Evolutionary conservation across 306 rosid genomes (phyloP).

Genomic region (Cucurbita maxima): DNA sequence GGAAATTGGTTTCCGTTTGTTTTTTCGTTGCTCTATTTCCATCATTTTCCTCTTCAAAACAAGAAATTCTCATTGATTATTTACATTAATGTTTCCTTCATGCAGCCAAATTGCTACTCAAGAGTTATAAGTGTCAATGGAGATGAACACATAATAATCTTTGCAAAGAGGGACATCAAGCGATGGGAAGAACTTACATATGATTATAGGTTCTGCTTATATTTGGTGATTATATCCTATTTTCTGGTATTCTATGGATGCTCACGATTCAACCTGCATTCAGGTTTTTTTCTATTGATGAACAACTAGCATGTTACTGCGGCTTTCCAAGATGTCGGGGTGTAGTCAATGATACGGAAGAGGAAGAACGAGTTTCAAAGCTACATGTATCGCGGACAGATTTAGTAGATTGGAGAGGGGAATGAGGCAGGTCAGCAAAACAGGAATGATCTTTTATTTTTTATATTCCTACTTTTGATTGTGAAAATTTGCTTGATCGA

Average conservation of each 20-base stretch:
- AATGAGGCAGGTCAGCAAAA: slow-evolving; percentile 42
- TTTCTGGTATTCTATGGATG: slow-evolving; percentile 8
- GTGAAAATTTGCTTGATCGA: neutral
- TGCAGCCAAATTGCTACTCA: slow-evolving; percentile 99
- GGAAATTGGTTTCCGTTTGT: neutral
- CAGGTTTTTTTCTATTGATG: slow-evolving; percentile 94
- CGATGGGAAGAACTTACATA: slow-evolving; percentile 98
- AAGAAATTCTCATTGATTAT: slow-evolving; percentile 2
- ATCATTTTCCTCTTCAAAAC: neutral
- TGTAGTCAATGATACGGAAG: slow-evolving; percentile 77
- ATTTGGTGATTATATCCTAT: neutral
- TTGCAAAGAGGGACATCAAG: slow-evolving; percentile 91
- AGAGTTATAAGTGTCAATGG: slow-evolving; percentile 78
- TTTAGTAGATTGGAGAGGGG: slow-evolving; percentile 80
- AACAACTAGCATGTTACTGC: slow-evolving; percentile 85
- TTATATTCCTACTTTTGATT: neutral
- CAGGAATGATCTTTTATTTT: neutral
- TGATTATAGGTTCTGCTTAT: slow-evolving; percentile 63
- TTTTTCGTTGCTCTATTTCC: neutral
- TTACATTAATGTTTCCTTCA: slow-evolving; percentile 9
- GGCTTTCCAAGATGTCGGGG: slow-evolving; percentile 92
- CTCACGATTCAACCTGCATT: slow-evolving; percentile 22
- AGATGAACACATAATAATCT: slow-evolving; percentile 91
- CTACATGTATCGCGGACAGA: slow-evolving; percentile 51
- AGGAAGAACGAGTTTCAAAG: slow-evolving; percentile 83